Percentiles rank a stretch among this genome's conserved stretches.
Evolutionary conservation across 2,329 filamentous ascomycete species (phyloP).

Genomic region (Colletotrichum australisinense): DNA sequence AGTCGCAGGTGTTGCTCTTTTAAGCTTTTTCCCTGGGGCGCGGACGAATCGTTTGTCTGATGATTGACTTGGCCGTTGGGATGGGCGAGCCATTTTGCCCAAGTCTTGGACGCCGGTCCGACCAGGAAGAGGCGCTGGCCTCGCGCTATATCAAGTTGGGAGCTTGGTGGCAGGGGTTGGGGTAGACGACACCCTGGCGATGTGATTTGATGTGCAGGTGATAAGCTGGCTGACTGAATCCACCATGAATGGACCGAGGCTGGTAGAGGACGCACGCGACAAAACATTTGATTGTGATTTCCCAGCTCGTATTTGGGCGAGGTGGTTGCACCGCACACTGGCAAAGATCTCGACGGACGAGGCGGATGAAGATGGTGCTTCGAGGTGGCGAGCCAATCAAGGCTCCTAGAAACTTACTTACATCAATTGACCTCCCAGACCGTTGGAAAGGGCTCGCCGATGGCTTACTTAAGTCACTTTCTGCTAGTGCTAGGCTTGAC

Average conservation of each 20-base stretch:
- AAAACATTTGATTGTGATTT: conserved; percentile 6
- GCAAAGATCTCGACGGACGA: neutral
- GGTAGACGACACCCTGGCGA: neutral
- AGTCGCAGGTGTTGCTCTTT: neutral
- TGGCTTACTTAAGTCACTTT: neutral
- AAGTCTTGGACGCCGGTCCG: neutral
- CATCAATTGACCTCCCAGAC: neutral
- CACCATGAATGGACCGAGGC: conserved; percentile 12
- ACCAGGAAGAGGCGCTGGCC: neutral
- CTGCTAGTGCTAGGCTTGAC: neutral
- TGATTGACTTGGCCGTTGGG: neutral
- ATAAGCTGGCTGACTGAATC: neutral
- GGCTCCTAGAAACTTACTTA: neutral
- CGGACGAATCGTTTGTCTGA: conserved; percentile 23
- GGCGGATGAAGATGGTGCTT: neutral
- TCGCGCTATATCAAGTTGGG: neutral
- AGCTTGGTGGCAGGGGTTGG: neutral
- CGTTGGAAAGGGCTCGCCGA: neutral
- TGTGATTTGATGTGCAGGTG: conserved; percentile 30
- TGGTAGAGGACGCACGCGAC: neutral
- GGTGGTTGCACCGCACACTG: neutral
- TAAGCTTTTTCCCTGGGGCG: conserved; percentile 18
- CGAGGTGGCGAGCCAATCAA: neutral
- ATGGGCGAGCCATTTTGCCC: neutral
- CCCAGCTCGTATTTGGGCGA: conserved; percentile 6